Evolutionary conservation across 192 early-diverging fungal genomes (phyloP).

Genomic region (Backusella parvicylindrica): DNA sequence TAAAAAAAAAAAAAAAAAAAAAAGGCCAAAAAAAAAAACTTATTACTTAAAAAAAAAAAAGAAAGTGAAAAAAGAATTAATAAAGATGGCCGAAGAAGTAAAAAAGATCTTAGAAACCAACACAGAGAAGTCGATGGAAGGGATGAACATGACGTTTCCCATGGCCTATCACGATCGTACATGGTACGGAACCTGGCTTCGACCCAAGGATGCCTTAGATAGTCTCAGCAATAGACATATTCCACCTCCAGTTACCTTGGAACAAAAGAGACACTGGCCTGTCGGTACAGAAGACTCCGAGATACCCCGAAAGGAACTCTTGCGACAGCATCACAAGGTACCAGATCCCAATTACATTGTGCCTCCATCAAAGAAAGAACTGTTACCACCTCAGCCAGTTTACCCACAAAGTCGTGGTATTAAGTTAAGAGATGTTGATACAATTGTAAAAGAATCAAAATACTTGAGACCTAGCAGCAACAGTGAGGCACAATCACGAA

Average conservation of each 20-base stretch:
- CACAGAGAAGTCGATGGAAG: background rate
- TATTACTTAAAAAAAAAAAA: background rate
- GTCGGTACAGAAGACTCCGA: background rate
- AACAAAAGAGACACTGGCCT: background rate
- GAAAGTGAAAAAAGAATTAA: background rate
- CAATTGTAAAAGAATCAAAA: background rate
- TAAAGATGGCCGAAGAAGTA: background rate
- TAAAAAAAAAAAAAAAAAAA: background rate
- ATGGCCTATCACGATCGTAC: background rate
- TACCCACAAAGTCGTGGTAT: conserved; percentile 3
- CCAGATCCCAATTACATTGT: background rate
- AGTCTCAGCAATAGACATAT: background rate
- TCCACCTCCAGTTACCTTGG: background rate
- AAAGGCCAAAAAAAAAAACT: background rate
- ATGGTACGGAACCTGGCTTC: background rate
- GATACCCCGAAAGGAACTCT: background rate
- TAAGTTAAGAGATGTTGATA: conserved; percentile 1
- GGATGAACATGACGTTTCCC: background rate
- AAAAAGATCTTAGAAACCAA: background rate
- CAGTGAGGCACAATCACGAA: background rate
- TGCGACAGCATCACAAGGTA: background rate
- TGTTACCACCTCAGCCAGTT: background rate
- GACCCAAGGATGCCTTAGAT: background rate
- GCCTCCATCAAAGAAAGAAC: background rate
- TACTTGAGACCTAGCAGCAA: background rate